Base-by-base conservation (phyloP, 2,329 filamentous ascomycete species). In the Fusarium albidum region DNA sequence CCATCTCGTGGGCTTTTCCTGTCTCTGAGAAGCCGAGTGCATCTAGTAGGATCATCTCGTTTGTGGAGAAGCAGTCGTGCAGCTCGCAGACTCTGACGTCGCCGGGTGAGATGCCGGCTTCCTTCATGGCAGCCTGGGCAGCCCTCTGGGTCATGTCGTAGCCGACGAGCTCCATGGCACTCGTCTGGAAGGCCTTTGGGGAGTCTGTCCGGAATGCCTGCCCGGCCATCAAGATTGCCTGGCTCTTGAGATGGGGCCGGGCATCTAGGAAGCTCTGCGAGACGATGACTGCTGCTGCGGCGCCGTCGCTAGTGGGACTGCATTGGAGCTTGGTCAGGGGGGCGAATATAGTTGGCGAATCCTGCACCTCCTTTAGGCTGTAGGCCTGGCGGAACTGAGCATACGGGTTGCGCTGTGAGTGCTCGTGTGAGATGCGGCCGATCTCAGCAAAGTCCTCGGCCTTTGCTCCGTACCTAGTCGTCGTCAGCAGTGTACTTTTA, bases 241-340 rank as follows among this genome's bases (percentile, higher is more conserved):
- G 90, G 49, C 84, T 80, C 69, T 87, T 88, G 53, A 97, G 85
- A 66, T 96, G 87, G 2, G 93, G 93, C 17, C 91, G 85, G 9
- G 88, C 88, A 68, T 94, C 89, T 48, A 98, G 84, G 82, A 97
- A 98, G 40, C 82, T 83, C 75, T 96, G 88, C 1, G 92, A 96
- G 48, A 96, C 92, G 44, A 99, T 79, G 27, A 98, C 88, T 12
- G 91, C 91, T 1, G 95, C 92, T 1, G 92, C 94, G 39, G 88
- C 91, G 41, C 94, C 94, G 73, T 98, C 95, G 0, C 92, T 96
- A 1, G 94, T 98, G 2, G 95, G 94, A 76, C 94, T 97, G 83
- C 94, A 98, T 78, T 98, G 95, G n/a, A 98, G 87, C 77, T 97
- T 98, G 52, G 95, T 98, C 49, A 98, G 82, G 13, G 94, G 94